A percentile compares a stretch with the other conserved stretches of the same genome.
phyloP scores from a whole-genome alignment of 1,139 yeast species.

The Kodamaea anthophila region DNA sequence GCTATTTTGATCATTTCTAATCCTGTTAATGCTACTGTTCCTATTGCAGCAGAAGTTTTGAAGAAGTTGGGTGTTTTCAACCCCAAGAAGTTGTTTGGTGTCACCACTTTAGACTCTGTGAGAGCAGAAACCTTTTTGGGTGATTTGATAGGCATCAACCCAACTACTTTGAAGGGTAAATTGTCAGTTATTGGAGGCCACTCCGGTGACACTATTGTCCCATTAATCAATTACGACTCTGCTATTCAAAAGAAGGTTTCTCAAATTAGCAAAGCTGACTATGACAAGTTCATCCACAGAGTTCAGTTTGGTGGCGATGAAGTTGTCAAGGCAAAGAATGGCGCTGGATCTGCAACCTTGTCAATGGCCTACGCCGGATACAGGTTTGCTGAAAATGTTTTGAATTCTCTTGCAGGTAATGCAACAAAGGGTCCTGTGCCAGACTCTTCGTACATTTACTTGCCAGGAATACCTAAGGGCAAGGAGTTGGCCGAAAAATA shows the following conservation, averaged over 20 bases:
- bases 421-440: slow-evolving; percentile 23
- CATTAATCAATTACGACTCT: slow-evolving; percentile 34
- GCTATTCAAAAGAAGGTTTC: slow-evolving; percentile 24
- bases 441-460: slow-evolving; percentile 56
- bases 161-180: slow-evolving; percentile 38
- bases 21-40: slow-evolving; percentile 73
- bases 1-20: slow-evolving; percentile 63
- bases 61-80: slow-evolving; percentile 56
- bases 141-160: slow-evolving; percentile 30
- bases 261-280: slow-evolving; percentile 24
- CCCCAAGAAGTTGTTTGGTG: slow-evolving; percentile 63
- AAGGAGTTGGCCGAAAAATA: slow-evolving; percentile 31
- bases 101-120: slow-evolving; percentile 65
- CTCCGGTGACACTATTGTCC: slow-evolving; percentile 72
- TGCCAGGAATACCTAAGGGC: slow-evolving; percentile 52
- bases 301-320: slow-evolving; percentile 79
- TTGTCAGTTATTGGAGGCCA: slow-evolving; percentile 71
- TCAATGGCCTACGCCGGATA: slow-evolving; percentile 78
- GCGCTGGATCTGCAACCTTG: slow-evolving; percentile 72
- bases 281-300: slow-evolving; percentile 46
- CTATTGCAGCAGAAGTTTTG: slow-evolving; percentile 68
- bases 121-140: slow-evolving; percentile 64
- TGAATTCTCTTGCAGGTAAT: slow-evolving; percentile 36
- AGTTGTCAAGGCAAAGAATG: slow-evolving; percentile 70
- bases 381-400: slow-evolving; percentile 51